These are phyloP conservation scores for Irpex sp. DNA, from an alignment of 1,284 basidiomycete genomes.

Conservation along the genomic window DNA sequence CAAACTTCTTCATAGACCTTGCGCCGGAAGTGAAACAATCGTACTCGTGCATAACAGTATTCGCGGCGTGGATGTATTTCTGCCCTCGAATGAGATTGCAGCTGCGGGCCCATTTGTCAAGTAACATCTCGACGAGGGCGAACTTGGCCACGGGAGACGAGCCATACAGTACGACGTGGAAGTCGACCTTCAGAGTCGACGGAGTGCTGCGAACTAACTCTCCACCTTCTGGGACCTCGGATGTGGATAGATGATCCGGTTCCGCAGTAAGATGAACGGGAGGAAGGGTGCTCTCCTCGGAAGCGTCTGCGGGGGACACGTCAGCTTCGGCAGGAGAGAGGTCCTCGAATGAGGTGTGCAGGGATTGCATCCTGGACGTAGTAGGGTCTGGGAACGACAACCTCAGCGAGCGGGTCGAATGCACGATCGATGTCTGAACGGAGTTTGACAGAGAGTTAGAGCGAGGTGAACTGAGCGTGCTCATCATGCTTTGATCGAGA, in stretches of 20 bases:
- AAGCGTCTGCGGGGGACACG: constrained; percentile 16
- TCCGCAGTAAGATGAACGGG: constrained; percentile 27
- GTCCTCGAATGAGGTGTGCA: constrained; percentile 50
- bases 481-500: constrained; percentile 74
- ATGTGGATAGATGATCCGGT: constrained; percentile 34
- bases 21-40: constrained; percentile 12
- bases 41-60: constrained; percentile 19
- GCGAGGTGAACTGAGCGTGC: constrained; percentile 68
- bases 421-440: constrained; percentile 45
- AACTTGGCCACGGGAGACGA: constrained; percentile 51
- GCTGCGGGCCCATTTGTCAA: constrained; percentile 38
- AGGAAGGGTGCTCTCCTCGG: constrained; percentile 8
- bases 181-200: constrained; percentile 31
- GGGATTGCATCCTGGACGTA: constrained; percentile 48
- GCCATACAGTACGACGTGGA: constrained; percentile 64
- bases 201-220: constrained; percentile 4
- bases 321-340: constrained; percentile 32
- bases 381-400: constrained; percentile 77
- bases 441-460: constrained; percentile 47
- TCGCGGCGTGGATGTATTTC: constrained; percentile 15
- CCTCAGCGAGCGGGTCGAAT: constrained; percentile 60
- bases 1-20: constrained; percentile 21
- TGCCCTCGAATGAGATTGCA: constrained; percentile 20
- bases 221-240: constrained; percentile 32
- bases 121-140: constrained; percentile 50